Evolutionary conservation across 805 yeast genomes (phyloP).

Genomic region (Metschnikowia lunata): DNA sequence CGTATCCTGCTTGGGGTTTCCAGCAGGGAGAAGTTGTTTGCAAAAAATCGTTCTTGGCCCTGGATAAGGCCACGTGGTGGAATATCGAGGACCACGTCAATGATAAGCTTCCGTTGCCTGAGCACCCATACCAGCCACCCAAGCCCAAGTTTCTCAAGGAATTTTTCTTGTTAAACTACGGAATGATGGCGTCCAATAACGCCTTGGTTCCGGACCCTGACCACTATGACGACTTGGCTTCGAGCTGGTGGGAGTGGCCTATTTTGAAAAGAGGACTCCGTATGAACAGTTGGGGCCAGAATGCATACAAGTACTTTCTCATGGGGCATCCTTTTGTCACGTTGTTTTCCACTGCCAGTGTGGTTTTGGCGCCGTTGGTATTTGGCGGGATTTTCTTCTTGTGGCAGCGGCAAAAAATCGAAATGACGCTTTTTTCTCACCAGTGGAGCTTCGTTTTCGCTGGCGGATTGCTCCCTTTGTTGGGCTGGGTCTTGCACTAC

Average conservation of each 20-base stretch:
- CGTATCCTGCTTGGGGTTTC: constrained; percentile 80
- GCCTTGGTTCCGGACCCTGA: constrained; percentile 77
- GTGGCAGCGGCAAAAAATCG: constrained; percentile 32
- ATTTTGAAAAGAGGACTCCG: constrained; percentile 71
- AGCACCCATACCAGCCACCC: constrained; percentile 33
- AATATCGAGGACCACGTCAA: constrained; percentile 69
- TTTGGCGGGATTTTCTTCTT: constrained; percentile 17
- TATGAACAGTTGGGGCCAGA: constrained; percentile 67
- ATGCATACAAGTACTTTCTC: constrained; percentile 52
- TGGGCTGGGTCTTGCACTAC: constrained; percentile 40
- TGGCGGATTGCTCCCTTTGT: constrained; percentile 33
- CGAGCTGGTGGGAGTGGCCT: constrained; percentile 88
- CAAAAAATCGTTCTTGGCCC: constrained; percentile 44
- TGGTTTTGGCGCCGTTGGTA: constrained; percentile 21
- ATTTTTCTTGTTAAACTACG: constrained; percentile 69
- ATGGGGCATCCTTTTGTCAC: constrained; percentile 73
- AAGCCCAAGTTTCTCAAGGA: constrained; percentile 74
- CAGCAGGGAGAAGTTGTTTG: constrained; percentile 80
- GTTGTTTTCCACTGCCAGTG: constrained; percentile 42
- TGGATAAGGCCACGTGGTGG: constrained; percentile 75
- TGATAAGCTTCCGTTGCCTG: constrained; percentile 36
- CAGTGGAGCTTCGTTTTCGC: constrained; percentile 27
- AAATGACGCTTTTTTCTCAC: constrained; percentile 20
- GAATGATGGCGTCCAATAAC: constrained; percentile 85
- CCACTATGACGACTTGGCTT: constrained; percentile 66